Percentiles rank a stretch among this genome's conserved stretches.
Evolutionary conservation across 352 stramenopile species (phyloP).

Genomic region (Pythium grandisporangium): DNA sequence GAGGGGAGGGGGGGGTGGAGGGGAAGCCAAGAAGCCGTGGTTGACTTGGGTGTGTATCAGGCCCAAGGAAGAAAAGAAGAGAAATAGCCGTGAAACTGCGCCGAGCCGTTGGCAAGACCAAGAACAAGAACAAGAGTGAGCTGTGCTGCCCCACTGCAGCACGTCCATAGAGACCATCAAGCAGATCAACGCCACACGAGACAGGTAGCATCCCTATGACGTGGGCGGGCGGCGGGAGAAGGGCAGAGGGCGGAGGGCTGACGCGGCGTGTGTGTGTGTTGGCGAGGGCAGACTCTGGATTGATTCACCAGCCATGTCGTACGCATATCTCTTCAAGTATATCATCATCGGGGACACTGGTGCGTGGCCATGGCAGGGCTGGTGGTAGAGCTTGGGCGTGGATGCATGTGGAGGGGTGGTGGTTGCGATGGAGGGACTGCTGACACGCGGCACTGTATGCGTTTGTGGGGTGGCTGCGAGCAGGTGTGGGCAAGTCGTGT

Average conservation of each 20-base stretch:
- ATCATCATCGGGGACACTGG: constrained; percentile 99
- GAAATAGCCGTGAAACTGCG: too few species aligned
- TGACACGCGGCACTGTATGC: too few species aligned
- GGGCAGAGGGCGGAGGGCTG: background rate
- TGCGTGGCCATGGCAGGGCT: constrained; percentile 13
- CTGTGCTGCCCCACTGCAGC: too few species aligned
- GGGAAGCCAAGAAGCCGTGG: too few species aligned
- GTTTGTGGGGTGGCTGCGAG: background rate
- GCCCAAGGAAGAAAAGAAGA: too few species aligned
- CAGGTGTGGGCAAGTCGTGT: constrained; percentile 99
- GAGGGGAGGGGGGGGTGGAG: too few species aligned
- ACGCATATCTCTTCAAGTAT: constrained; percentile 97
- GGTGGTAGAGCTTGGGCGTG: background rate
- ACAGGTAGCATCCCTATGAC: background rate
- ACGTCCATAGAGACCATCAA: too few species aligned
- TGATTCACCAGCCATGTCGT: constrained; percentile 89
- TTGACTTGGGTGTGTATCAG: too few species aligned
- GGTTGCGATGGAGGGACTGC: background rate
- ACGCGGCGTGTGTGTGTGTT: background rate
- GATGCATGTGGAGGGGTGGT: background rate
- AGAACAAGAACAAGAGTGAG: too few species aligned
- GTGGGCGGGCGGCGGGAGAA: background rate
- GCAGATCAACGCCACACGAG: too few species aligned
- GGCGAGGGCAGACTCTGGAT: background rate
- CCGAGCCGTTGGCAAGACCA: too few species aligned